A percentile compares a stretch with the other conserved stretches of the same genome.
These are phyloP conservation scores for Dothiorella sarmentorum DNA, from an alignment of 2,329 filamentous ascomycete species.

Conservation along the genomic window DNA sequence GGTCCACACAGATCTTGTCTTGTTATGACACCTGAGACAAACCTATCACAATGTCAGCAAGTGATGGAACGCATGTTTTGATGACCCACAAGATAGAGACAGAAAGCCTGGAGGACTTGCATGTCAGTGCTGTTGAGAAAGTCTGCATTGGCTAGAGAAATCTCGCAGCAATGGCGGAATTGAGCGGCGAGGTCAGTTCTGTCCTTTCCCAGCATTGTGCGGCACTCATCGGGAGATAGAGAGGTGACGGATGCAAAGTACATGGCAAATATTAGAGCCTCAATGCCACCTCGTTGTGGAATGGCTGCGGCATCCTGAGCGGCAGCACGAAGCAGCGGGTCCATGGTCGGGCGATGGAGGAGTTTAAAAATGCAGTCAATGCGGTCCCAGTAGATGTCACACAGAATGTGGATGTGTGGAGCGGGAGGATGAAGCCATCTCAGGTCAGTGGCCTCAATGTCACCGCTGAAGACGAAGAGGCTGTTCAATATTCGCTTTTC, in stretches of 20 bases:
- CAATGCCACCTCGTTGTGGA: slow-evolving; percentile 59
- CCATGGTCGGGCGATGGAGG: slow-evolving; percentile 68
- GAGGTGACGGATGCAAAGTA: slow-evolving; percentile 41
- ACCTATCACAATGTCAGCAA: slow-evolving; percentile 34
- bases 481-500: slow-evolving; percentile 24
- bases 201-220: slow-evolving; percentile 51
- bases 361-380: slow-evolving; percentile 71
- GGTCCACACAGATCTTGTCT: slow-evolving; percentile 58
- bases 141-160: slow-evolving; percentile 60
- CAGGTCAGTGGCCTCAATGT: slow-evolving; percentile 20
- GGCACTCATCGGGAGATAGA: slow-evolving; percentile 55
- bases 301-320: slow-evolving; percentile 43
- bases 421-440: slow-evolving; percentile 57
- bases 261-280: slow-evolving; percentile 46
- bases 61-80: neutral
- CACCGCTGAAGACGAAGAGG: slow-evolving; percentile 23
- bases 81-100: slow-evolving; percentile 65
- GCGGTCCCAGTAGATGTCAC: slow-evolving; percentile 70
- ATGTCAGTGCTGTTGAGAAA: slow-evolving; percentile 66
- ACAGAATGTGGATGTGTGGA: slow-evolving; percentile 65
- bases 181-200: neutral
- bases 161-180: slow-evolving; percentile 14
- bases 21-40: slow-evolving; percentile 39
- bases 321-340: slow-evolving; percentile 35
- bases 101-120: slow-evolving; percentile 63